Evolutionary conservation across 2,329 filamentous ascomycete species (phyloP), one percentile per base, ranked within the genome.

Genomic region (Hypoxylon sp.): DNA sequence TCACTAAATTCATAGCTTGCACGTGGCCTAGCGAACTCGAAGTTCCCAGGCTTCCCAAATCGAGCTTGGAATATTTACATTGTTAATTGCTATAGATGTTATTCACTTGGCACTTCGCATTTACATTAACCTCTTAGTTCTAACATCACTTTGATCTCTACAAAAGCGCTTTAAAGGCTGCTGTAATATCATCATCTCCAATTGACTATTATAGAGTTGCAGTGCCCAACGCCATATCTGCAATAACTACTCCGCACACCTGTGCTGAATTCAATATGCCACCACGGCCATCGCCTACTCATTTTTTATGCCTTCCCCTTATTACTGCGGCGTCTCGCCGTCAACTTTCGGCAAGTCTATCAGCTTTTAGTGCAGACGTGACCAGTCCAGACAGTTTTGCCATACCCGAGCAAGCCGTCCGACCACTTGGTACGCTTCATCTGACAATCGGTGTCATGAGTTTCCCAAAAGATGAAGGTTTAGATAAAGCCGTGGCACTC

Each of bases 401-500:
- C 4, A 73, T 93, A 7, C 88, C 89, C 0, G 68, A 75, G 21
- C 80, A 80, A 45, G 90, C 91, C 1, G 74, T 96, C 40, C 78
- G 91, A 19, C 91, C 91, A 0, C 72, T 90, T 0, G 89, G 90
- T 0, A 91, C 91, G 1, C 71, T 97, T 36, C 93, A 97, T 71
- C 75, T 96, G 2, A 97, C 92, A 0, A 77, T 97, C 0, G 92
- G 91, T 0, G 89, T 95, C 1, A 92, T 97, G 88, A 87, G 81
- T 58, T 79, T 96, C 7, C 71, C 76, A 2, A 76, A 74, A 2
- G 70, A 75, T 2, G 75, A 79, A 41, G 66, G 68, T 3, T 57
- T 81, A 5, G 71, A 72, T 3, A 69, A 62, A 27, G 79, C 79
- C 1, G 63, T 72, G 9, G 69, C 68, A 26, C 54, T 78, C 29